Conservation (phyloP, 164 flowering plant species). For the Taxillus chinensis region DNA sequence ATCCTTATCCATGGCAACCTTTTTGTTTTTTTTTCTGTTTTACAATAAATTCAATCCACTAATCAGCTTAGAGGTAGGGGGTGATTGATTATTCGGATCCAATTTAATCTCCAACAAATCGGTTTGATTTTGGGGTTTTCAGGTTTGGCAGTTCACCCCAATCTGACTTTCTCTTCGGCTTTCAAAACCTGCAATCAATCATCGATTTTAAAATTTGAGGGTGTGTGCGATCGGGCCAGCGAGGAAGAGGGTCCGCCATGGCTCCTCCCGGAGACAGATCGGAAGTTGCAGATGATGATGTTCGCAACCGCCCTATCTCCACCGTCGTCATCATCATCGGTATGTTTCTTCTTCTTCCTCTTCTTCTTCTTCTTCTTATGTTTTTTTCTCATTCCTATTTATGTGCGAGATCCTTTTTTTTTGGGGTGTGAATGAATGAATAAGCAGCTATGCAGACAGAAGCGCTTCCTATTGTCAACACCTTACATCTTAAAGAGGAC, state of each 20-base stretch:
- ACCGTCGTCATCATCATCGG: slow-evolving; percentile 69
- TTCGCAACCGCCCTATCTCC: slow-evolving; percentile 41
- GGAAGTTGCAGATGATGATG: slow-evolving; percentile 24
- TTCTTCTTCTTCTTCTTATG: background rate
- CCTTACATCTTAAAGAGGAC: slow-evolving; percentile 55
- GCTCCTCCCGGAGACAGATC: slow-evolving; percentile 36
- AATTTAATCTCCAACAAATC: no score
- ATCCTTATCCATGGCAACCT: no score
- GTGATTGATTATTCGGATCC: no score
- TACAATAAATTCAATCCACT: no score
- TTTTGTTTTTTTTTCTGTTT: no score
- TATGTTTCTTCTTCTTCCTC: slow-evolving; percentile 8
- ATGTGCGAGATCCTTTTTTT: background rate
- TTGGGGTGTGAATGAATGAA: background rate
- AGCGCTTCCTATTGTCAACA: slow-evolving; percentile 77
- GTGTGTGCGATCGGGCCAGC: no score
- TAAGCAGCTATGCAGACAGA: slow-evolving; percentile 91
- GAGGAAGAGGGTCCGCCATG: slow-evolving; percentile 19
- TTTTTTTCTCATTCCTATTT: background rate
- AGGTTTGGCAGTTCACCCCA: no score
- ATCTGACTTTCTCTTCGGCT: no score
- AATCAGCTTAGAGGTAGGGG: no score
- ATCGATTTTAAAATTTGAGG: no score
- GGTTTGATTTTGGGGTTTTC: no score
- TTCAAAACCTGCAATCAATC: no score